Percentiles rank a stretch among this genome's conserved stretches.
These are phyloP conservation scores for Penicillium corylophilum DNA, from an alignment of 2,329 filamentous ascomycete species.

Conservation along the genomic window DNA sequence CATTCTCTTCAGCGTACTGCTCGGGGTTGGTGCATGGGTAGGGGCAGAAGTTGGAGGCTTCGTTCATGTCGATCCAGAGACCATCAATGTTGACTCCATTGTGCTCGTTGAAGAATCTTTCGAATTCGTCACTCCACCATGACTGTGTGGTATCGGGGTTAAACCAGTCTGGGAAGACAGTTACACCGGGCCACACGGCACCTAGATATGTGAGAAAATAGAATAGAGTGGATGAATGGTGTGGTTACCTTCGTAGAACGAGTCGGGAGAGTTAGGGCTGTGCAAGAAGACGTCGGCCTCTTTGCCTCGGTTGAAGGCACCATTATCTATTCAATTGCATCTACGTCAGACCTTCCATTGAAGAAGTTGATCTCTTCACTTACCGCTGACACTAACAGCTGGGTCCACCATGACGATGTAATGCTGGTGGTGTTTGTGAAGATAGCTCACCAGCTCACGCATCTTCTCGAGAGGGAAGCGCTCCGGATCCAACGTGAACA, in stretches of 20 bases:
- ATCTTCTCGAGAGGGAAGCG: slow-evolving; percentile 49
- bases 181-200: slow-evolving; percentile 75
- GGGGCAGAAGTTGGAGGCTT: slow-evolving; percentile 54
- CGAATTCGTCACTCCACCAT: slow-evolving; percentile 72
- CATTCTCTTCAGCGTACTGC: slow-evolving; percentile 49
- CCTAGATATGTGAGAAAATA: slow-evolving; percentile 38
- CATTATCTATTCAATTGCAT: slow-evolving; percentile 44
- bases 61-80: slow-evolving; percentile 74
- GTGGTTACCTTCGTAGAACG: slow-evolving; percentile 48
- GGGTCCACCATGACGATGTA: slow-evolving; percentile 77
- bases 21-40: slow-evolving; percentile 57
- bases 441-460: slow-evolving; percentile 63
- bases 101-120: slow-evolving; percentile 61
- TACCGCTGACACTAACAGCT: slow-evolving; percentile 42
- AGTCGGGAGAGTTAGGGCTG: slow-evolving; percentile 49
- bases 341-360: background rate
- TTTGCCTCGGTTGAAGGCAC: slow-evolving; percentile 61
- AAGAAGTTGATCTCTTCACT: background rate
- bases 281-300: slow-evolving; percentile 57
- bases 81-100: slow-evolving; percentile 73
- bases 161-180: slow-evolving; percentile 78
- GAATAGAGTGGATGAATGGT: background rate
- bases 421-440: slow-evolving; percentile 67
- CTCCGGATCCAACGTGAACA: slow-evolving; percentile 42
- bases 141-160: slow-evolving; percentile 55